These are phyloP conservation scores for Arthroderma sp. DNA, from an alignment of 2,329 filamentous ascomycete species.

Conservation along the genomic window DNA sequence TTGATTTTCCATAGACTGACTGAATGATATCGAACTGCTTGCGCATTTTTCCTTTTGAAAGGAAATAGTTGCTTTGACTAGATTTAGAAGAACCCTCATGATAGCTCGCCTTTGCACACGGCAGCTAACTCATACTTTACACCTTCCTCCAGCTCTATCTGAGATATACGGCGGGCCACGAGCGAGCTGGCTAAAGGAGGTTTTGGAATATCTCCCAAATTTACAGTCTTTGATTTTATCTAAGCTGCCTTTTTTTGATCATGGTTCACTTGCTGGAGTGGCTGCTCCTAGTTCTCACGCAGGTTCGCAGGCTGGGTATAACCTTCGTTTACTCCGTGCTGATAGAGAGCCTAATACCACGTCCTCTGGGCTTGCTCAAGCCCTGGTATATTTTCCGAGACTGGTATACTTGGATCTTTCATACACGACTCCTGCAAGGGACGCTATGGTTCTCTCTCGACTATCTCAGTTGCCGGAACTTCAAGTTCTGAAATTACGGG, in stretches of 20 bases:
- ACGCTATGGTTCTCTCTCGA: conserved; percentile 35
- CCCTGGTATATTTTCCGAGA: conserved; percentile 39
- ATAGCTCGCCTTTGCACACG: conserved; percentile 41
- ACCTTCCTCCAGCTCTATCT: conserved; percentile 46
- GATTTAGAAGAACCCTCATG: conserved; percentile 44
- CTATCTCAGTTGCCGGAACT: conserved; percentile 37
- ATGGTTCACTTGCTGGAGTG: conserved; percentile 42
- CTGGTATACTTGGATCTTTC: conserved; percentile 48
- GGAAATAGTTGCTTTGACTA: conserved; percentile 41
- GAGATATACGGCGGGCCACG: conserved; percentile 49
- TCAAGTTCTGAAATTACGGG: conserved; percentile 44
- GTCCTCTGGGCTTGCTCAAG: conserved; percentile 38
- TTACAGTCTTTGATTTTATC: conserved; percentile 48
- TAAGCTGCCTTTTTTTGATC: conserved; percentile 48
- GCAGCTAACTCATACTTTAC: conserved; percentile 47
- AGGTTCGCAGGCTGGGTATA: conserved; percentile 20
- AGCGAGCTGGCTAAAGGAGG: conserved; percentile 45
- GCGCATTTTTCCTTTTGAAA: background rate
- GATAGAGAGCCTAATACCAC: conserved; percentile 47
- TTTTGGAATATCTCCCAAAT: conserved; percentile 44
- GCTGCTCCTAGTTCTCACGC: conserved; percentile 11
- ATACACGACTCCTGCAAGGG: conserved; percentile 37
- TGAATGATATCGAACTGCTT: background rate
- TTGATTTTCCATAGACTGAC: background rate
- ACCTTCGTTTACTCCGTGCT: conserved; percentile 43